These are phyloP conservation scores for Selaginella tamariscina DNA, from an alignment of 75 land plant genomes.

Conservation along the genomic window DNA sequence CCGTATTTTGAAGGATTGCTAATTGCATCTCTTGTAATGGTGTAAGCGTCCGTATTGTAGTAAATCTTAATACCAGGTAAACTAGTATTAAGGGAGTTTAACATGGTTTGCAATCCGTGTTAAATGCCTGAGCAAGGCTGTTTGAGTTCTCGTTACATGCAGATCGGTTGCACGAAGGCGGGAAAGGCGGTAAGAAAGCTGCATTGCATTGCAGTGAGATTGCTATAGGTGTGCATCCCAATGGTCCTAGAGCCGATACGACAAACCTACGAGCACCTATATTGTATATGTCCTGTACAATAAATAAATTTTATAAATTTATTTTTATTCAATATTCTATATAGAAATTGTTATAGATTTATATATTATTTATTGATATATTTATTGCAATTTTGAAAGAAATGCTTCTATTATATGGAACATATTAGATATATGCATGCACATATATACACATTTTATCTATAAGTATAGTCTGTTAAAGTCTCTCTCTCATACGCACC, in stretches of 20 bases:
- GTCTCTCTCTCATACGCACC: too few relatives aligned
- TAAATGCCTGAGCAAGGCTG: background rate
- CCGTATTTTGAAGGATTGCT: background rate
- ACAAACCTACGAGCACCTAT: background rate
- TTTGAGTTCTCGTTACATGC: background rate
- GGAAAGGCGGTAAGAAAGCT: background rate
- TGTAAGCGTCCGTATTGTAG: background rate
- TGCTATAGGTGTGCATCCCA: background rate
- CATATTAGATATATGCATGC: too few relatives aligned
- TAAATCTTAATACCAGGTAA: background rate
- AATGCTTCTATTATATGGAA: too few relatives aligned
- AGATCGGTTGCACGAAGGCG: background rate
- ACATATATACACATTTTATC: too few relatives aligned
- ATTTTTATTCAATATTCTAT: background rate
- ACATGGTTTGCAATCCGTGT: background rate
- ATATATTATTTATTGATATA: too few relatives aligned
- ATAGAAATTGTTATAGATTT: background rate
- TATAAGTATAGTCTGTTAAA: too few relatives aligned
- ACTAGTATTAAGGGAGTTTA: background rate
- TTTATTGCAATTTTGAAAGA: too few relatives aligned
- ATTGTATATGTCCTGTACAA: background rate
- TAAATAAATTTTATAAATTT: background rate
- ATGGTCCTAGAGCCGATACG: background rate
- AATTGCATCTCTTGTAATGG: background rate
- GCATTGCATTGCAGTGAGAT: background rate